Percentiles rank a stretch among this genome's conserved stretches.
phyloP scores from a whole-genome alignment of 2,329 filamentous ascomycete species.

The Nakataea oryzae region DNA sequence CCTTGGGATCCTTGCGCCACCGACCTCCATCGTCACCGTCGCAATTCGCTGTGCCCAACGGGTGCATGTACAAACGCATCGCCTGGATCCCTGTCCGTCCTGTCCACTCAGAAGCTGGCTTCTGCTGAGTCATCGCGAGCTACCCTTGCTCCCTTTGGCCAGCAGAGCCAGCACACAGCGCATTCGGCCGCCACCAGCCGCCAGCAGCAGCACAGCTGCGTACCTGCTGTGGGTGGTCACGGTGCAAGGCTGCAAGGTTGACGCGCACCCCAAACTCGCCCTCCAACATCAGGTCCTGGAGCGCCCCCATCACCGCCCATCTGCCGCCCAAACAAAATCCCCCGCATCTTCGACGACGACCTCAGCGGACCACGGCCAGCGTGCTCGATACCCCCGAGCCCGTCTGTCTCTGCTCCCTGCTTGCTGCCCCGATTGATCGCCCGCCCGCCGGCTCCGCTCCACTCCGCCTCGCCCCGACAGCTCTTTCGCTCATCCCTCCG shows the following conservation, averaged over 20 bases:
- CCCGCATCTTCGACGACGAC: not conserved
- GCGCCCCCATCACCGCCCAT: not conserved
- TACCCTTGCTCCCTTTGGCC: constrained; percentile 15
- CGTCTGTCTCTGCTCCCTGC: not conserved
- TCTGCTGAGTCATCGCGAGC: constrained; percentile 29
- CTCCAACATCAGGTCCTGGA: not conserved
- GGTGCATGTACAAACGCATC: not conserved
- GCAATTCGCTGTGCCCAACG: not conserved
- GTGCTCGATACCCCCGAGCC: not conserved
- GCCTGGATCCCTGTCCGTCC: not conserved
- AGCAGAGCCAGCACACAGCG: not conserved
- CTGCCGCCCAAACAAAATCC: not conserved
- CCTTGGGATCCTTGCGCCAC: not conserved
- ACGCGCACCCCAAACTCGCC: constrained; percentile 12
- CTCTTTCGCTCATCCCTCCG: not conserved
- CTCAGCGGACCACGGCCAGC: not conserved
- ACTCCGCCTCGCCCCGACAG: not conserved
- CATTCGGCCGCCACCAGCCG: constrained; percentile 1
- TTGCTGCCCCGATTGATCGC: not conserved
- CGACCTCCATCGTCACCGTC: not conserved
- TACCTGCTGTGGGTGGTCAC: constrained; percentile 3
- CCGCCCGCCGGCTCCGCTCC: not conserved
- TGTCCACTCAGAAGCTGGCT: not conserved
- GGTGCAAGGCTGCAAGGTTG: constrained; percentile 40
- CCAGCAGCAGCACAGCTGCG: constrained; percentile 1